Evolutionary conservation across 1,139 yeast species (phyloP).

Genomic region (Pichia cactophila): DNA sequence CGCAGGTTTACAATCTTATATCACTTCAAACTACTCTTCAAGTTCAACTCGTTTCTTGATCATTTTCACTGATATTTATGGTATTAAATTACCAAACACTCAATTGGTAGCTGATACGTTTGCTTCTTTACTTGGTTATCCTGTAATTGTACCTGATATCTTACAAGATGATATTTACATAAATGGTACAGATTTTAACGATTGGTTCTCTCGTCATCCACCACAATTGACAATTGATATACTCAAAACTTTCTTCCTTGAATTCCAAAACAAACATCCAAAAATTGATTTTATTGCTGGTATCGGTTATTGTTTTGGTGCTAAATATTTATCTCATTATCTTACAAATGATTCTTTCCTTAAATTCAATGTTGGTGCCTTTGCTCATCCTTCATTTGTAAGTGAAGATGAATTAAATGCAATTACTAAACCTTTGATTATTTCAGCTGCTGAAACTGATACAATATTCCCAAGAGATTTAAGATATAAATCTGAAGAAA

Average conservation of each 20-base stretch:
- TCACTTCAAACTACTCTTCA: conserved; percentile 35
- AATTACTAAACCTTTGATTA: conserved; percentile 51
- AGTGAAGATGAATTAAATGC: conserved; percentile 54
- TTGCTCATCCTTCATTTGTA: conserved; percentile 77
- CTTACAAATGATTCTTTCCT: conserved; percentile 37
- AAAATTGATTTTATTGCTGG: conserved; percentile 49
- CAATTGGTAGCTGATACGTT: conserved; percentile 63
- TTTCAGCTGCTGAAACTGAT: conserved; percentile 71
- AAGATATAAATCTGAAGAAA: conserved; percentile 53
- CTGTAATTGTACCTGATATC: conserved; percentile 68
- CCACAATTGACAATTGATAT: conserved; percentile 38
- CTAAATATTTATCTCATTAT: conserved; percentile 53
- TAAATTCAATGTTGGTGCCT: conserved; percentile 50
- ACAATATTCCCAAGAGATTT: conserved; percentile 51
- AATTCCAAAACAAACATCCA: conserved; percentile 32
- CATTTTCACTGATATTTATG: conserved; percentile 63
- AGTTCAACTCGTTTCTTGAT: conserved; percentile 43
- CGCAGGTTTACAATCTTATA: conserved; percentile 48
- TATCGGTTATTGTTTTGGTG: conserved; percentile 84
- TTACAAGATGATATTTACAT: conserved; percentile 48
- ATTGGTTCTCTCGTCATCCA: conserved; percentile 53
- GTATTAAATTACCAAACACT: conserved; percentile 49
- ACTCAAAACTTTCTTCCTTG: conserved; percentile 37
- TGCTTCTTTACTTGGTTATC: conserved; percentile 50
- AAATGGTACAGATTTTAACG: conserved; percentile 25